Evolutionary conservation across 148 eudicot genomes (phyloP), one percentile per base, ranked within the genome.

Genomic region (Fagopyrum esculentum): DNA sequence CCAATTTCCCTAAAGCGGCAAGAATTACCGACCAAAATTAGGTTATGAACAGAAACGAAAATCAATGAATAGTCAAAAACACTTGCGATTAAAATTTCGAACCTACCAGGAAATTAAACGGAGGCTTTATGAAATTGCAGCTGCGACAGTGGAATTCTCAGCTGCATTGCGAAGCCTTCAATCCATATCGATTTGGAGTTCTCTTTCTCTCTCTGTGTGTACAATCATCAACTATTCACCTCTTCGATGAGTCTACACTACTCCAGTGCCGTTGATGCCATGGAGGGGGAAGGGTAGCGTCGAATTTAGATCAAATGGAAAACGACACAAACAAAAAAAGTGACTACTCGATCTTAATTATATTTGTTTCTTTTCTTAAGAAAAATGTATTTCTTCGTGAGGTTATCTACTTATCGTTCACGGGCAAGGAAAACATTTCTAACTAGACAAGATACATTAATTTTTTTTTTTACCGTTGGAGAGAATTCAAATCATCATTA

Each of bases 131-230:
- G 26, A 63, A 35, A 45, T n/a, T 77, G 81, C 87, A 80, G 78
- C 80, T 60, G 83, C 52, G 81, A 74, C 35, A 71, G 59, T 73
- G 50, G 56, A 56, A 73, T 76, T 29, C 75, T 68, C 77, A 80
- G 78, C 78, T 73, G 80, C 80, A 55, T 61, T 73, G 35, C 35
- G 52, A 47, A 45, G 56, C 40, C 9, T 44, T 74, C 79, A 78
- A 82, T 69, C 78, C 87, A 85, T 84, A 77, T 78, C 48, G 50
- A 75, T 83, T 22, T 77, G 77, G 50, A 47, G 40, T 55, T 2
- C 52, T 30, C 7, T 19, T 6, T 54, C 64, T 74, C 26, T 5
- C 29, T 6, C 63, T 26, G 63, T 57, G 63, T 19, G 63, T n/a
- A 59, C 2, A 59, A 59, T 59, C 30, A 17, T 6, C 10, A 2